Conservation (phyloP, 345 rosid species). For the Adansonia digitata region DNA sequence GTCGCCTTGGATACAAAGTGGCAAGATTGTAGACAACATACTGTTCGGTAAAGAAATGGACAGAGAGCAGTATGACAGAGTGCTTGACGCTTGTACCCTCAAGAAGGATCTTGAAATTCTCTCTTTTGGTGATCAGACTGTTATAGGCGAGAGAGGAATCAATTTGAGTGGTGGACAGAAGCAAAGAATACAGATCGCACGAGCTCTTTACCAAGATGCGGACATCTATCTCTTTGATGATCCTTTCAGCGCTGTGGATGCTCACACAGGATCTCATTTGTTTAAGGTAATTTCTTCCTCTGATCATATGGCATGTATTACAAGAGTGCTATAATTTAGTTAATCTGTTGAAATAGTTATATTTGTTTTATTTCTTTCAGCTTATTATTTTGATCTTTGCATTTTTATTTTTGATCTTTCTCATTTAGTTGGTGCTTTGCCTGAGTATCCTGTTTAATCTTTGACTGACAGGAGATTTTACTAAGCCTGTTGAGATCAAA, state of each 20-base stretch:
- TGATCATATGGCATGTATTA: background rate
- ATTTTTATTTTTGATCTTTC: no score
- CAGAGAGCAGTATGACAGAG: constrained; percentile 36
- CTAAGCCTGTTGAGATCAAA: constrained; percentile 42
- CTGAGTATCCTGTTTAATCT: background rate
- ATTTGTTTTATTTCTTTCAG: background rate
- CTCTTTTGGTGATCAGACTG: constrained; percentile 38
- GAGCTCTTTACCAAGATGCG: constrained; percentile 39
- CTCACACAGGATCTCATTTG: constrained; percentile 46
- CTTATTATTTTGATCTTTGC: background rate
- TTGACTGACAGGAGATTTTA: constrained; percentile 46
- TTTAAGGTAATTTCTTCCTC: constrained; percentile 37
- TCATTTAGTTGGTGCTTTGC: background rate
- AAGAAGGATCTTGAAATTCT: constrained; percentile 53
- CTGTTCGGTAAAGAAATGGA: constrained; percentile 54
- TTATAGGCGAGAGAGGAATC: constrained; percentile 46
- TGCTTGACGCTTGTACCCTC: constrained; percentile 54
- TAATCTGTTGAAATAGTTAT: background rate
- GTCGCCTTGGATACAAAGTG: constrained; percentile 82
- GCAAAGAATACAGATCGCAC: constrained; percentile 40
- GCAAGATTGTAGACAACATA: constrained; percentile 56
- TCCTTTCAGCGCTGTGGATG: constrained; percentile 45
- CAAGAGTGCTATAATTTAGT: background rate
- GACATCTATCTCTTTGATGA: constrained; percentile 44
- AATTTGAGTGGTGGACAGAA: constrained; percentile 45